phyloP scores from a whole-genome alignment of 2,329 filamentous ascomycete genomes.

The Colletotrichum lindemuthianum region DNA sequence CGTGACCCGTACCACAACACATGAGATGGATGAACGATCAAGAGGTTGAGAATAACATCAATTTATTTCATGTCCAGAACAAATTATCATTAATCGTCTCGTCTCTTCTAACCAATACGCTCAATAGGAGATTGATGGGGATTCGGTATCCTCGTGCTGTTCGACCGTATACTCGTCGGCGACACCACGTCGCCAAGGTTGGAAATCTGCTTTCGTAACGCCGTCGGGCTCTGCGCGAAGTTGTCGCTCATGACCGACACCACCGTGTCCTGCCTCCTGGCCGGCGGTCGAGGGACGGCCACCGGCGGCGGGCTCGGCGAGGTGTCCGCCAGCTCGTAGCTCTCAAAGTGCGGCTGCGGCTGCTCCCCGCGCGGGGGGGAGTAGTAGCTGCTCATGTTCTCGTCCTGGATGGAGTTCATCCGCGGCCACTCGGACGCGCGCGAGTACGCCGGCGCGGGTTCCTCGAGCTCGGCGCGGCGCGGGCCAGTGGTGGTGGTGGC shows the following conservation, averaged over 20 bases:
- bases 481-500: background rate
- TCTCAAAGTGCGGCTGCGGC: background rate
- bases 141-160: slow-evolving; percentile 10
- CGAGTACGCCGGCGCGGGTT: slow-evolving; percentile 21
- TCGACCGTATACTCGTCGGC: slow-evolving; percentile 26
- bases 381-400: slow-evolving; percentile 17
- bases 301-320: slow-evolving; percentile 4
- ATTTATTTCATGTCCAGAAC: slow-evolving; percentile 11
- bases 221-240: slow-evolving; percentile 9
- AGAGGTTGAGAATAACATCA: background rate
- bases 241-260: slow-evolving; percentile 12
- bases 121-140: slow-evolving; percentile 19
- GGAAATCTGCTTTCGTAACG: slow-evolving; percentile 8
- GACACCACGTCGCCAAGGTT: slow-evolving; percentile 20
- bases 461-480: slow-evolving; percentile 22
- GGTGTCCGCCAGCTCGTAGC: slow-evolving; percentile 32
- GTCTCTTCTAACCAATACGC: slow-evolving; percentile 18
- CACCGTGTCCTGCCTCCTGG: slow-evolving; percentile 14
- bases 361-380: slow-evolving; percentile 7
- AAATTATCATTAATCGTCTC: slow-evolving; percentile 34
- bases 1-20: too few relatives aligned
- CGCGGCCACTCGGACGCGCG: slow-evolving; percentile 29
- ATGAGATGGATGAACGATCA: too few relatives aligned
- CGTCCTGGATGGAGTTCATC: slow-evolving; percentile 25
- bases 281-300: slow-evolving; percentile 2